Evolutionary conservation across 257 asterid genomes (phyloP), one percentile per base, ranked within the genome.

Genomic region (Gynochthodes officinalis): DNA sequence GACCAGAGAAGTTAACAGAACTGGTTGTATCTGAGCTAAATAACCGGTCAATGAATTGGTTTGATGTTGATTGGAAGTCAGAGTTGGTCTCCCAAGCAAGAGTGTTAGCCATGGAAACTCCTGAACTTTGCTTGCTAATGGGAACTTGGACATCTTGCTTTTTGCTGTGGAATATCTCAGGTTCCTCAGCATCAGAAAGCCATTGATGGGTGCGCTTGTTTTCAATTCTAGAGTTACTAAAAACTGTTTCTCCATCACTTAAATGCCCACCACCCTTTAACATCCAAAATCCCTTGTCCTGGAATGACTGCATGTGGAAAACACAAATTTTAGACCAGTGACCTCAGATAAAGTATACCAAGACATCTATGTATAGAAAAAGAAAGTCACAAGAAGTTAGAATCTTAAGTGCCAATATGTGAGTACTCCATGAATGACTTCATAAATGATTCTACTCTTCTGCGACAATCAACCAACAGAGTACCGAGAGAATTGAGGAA

Each of bases 211-310:
- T 81, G 12, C 93, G 91, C 84, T 94, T 94, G 53, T 85, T 74
- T 59, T 87, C 93, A 70, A 82, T 60, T 67, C 84, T 86, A 69
- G 89, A 78, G 84, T 81, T 86, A 81, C 81, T 90, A 60, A 86
- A 86, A 70, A 87, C 88, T 59, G 89, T 69, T 57, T 88, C 91
- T 44, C 82, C 88, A 70, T 84, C 88, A 30, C 72, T 73, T 70
- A 81, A 67, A 77, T 86, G 89, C 27, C 85, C 93, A 69, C 87
- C 86, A 7, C 84, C 90, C 68, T 89, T 89, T 0, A 90, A 88
- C 80, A 83, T 83, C 96, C 96, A 89, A 83, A 91, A 87, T 30
- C 84, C 89, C 88, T 89, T 88, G 75, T 87, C 93, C 85, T 86
- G 86, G 73, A 84, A 79, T 77, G 82, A 76, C 83, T 69, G 74